phyloP scores from a whole-genome alignment of 495 filamentous ascomycete genomes.

The Glonium stellatum region DNA sequence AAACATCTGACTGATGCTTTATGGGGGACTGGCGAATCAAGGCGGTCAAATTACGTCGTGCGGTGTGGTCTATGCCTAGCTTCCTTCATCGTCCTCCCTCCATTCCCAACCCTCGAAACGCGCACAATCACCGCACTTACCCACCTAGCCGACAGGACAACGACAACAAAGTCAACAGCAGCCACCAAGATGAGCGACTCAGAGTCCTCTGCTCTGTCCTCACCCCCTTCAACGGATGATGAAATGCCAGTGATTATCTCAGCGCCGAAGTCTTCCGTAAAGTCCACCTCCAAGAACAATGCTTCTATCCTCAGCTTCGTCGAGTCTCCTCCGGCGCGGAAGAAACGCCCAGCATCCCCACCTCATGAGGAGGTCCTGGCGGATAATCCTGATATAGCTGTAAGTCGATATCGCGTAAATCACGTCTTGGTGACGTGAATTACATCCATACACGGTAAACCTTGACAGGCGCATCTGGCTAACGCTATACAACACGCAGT shows the following conservation, averaged over 20 bases:
- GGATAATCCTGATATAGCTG: slow-evolving; percentile 81
- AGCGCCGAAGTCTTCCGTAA: slow-evolving; percentile 6
- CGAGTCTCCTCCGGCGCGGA: slow-evolving; percentile 61
- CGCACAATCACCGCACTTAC: background rate
- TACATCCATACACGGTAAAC: slow-evolving; percentile 11
- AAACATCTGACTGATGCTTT: background rate
- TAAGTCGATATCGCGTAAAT: slow-evolving; percentile 46
- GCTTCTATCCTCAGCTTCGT: slow-evolving; percentile 29
- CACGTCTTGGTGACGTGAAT: slow-evolving; percentile 31
- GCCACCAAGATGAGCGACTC: slow-evolving; percentile 25
- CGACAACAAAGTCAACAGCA: background rate
- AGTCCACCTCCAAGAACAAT: slow-evolving; percentile 18
- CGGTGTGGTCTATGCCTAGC: background rate
- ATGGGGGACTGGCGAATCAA: background rate
- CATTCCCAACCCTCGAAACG: slow-evolving; percentile 3
- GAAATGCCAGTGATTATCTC: slow-evolving; percentile 18
- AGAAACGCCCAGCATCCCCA: slow-evolving; percentile 69
- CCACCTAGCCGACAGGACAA: background rate
- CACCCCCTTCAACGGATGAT: slow-evolving; percentile 28
- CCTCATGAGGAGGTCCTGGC: slow-evolving; percentile 82
- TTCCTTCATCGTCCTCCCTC: background rate
- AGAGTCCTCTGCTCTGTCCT: slow-evolving; percentile 25
- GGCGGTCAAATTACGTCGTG: slow-evolving; percentile 3
- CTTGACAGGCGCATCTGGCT: background rate
- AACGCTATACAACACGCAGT: slow-evolving; percentile 47